phyloP scores from a whole-genome alignment of 139 green algal genomes.

The Mesotaenium endlicherianum region DNA sequence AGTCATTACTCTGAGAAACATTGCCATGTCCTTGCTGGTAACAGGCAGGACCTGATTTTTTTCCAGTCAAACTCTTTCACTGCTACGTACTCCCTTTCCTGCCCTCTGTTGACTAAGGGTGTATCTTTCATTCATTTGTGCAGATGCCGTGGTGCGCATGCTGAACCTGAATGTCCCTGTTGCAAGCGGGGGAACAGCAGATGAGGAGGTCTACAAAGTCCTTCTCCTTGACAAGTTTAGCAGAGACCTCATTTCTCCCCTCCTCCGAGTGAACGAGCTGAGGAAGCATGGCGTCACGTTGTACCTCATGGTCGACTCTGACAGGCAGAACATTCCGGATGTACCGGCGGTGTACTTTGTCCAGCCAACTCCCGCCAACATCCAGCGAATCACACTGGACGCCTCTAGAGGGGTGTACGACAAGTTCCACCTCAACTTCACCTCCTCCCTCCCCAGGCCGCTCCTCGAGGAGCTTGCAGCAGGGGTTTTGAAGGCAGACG shows the following conservation, averaged over 20 bases:
- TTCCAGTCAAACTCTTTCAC: not conserved
- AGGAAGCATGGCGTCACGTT: slow-evolving; percentile 91
- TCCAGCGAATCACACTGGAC: slow-evolving; percentile 76
- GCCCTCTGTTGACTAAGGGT: not conserved
- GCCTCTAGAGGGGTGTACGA: slow-evolving; percentile 80
- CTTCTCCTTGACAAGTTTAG: slow-evolving; percentile 87
- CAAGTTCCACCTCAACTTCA: slow-evolving; percentile 91
- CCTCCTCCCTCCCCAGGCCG: slow-evolving; percentile 62
- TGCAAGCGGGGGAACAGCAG: not conserved
- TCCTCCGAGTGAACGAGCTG: slow-evolving; percentile 80
- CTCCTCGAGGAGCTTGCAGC: slow-evolving; percentile 73
- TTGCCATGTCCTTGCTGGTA: too few relatives aligned
- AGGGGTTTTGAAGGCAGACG: slow-evolving; percentile 64
- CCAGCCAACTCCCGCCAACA: slow-evolving; percentile 65
- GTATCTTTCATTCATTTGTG: too few relatives aligned
- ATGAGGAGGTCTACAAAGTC: slow-evolving; percentile 86
- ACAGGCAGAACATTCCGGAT: slow-evolving; percentile 90
- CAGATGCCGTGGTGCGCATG: slow-evolving; percentile 60
- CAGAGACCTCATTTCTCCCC: slow-evolving; percentile 87
- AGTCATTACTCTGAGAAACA: too few relatives aligned
- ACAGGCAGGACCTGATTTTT: too few relatives aligned
- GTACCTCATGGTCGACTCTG: slow-evolving; percentile 80
- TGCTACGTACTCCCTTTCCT: not conserved
- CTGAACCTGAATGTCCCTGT: slow-evolving; percentile 53
- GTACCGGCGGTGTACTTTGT: slow-evolving; percentile 97